Evolutionary conservation across 805 yeast species (phyloP).

Genomic region (Pichia occidentalis): DNA sequence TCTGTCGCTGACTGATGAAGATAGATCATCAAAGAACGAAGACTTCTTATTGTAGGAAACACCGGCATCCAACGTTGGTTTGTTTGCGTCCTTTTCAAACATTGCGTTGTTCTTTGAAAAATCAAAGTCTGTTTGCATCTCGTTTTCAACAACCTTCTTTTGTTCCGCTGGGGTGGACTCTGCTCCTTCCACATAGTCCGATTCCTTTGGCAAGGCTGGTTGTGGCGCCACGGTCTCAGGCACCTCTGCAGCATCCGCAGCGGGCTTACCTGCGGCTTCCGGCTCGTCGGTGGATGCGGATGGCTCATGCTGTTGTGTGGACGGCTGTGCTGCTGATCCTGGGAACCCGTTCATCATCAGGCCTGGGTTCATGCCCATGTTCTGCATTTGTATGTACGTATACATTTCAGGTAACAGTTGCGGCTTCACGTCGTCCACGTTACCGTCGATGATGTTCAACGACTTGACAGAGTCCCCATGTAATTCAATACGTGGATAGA

Average conservation of each 20-base stretch:
- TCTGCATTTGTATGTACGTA: slow-evolving; percentile 14
- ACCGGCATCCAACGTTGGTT: slow-evolving; percentile 24
- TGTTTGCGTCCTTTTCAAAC: slow-evolving; percentile 40
- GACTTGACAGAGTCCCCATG: slow-evolving; percentile 92
- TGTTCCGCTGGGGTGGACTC: background rate
- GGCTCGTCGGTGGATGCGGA: slow-evolving; percentile 16
- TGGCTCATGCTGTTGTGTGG: slow-evolving; percentile 13
- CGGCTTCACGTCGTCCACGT: slow-evolving; percentile 58
- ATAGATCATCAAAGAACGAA: slow-evolving; percentile 84
- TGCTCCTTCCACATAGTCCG: too few relatives aligned
- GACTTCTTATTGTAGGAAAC: slow-evolving; percentile 67
- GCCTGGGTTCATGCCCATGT: too few relatives aligned
- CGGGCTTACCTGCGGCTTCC: slow-evolving; percentile 2
- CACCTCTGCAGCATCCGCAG: too few relatives aligned
- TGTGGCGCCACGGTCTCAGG: too few relatives aligned
- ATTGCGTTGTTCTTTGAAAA: slow-evolving; percentile 69
- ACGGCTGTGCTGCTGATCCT: slow-evolving; percentile 15
- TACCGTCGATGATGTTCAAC: slow-evolving; percentile 71
- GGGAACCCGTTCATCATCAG: too few relatives aligned
- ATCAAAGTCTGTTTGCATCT: slow-evolving; percentile 68
- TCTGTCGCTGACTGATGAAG: slow-evolving; percentile 54
- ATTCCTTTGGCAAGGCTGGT: too few relatives aligned
- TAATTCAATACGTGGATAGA: slow-evolving; percentile 73
- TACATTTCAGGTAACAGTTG: slow-evolving; percentile 33
- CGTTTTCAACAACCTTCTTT: background rate